Percentiles rank a stretch among this genome's conserved stretches.
These are phyloP conservation scores for Lasiosphaeria ovina DNA, from an alignment of 495 filamentous ascomycete genomes.

Conservation along the genomic window DNA sequence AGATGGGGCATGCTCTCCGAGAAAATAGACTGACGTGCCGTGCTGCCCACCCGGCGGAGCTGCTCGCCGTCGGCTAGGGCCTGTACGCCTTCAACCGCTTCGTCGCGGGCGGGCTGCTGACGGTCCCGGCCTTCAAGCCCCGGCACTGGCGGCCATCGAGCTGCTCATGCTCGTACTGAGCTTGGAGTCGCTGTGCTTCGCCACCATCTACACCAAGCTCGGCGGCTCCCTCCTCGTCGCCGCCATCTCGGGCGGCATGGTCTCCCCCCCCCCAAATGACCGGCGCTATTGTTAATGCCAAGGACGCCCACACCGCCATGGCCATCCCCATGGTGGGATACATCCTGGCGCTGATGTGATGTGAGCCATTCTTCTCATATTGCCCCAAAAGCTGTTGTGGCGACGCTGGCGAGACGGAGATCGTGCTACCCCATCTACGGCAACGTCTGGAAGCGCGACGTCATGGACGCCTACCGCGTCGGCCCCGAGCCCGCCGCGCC, in stretches of 20 bases:
- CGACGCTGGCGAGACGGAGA: conserved; percentile 43
- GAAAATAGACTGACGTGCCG: background rate
- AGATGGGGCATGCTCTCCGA: too few relatives aligned
- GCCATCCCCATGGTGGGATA: conserved; percentile 46
- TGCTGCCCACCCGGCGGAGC: conserved; percentile 33
- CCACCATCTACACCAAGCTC: conserved; percentile 69
- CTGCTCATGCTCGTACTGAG: conserved; percentile 63
- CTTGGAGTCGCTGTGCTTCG: conserved; percentile 68
- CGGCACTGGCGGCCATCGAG: conserved; percentile 52
- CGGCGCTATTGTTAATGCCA: conserved; percentile 53
- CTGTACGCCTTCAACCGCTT: conserved; percentile 68
- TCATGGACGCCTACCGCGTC: conserved; percentile 47
- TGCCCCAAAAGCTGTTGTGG: background rate
- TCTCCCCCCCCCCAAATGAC: conserved; percentile 64
- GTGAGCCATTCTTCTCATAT: background rate
- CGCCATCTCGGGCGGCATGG: conserved; percentile 61
- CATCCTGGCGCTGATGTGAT: conserved; percentile 41
- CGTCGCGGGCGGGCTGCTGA: conserved; percentile 51
- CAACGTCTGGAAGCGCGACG: conserved; percentile 46
- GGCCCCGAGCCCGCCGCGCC: conserved; percentile 22
- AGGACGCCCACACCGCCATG: conserved; percentile 37
- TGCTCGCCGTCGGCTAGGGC: conserved; percentile 64
- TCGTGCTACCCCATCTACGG: conserved; percentile 46
- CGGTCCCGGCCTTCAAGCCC: conserved; percentile 45
- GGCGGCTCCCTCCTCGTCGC: conserved; percentile 63